These are phyloP conservation scores for Zizania palustris DNA, from an alignment of 202 grass and related monocot genomes.

Conservation along the genomic window DNA sequence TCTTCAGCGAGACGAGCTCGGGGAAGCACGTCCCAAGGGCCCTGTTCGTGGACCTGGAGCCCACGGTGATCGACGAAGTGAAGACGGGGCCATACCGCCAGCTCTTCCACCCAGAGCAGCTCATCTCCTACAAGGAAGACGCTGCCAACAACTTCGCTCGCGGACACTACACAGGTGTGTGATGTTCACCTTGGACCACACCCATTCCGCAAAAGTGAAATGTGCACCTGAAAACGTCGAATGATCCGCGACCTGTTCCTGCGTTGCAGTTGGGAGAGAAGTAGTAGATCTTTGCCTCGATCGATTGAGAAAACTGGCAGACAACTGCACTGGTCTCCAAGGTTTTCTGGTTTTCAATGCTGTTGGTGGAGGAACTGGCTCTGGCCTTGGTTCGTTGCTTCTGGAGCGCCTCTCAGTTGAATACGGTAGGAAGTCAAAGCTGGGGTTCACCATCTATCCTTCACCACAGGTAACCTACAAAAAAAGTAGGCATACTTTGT, in stretches of 20 bases:
- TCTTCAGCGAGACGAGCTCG: constrained; percentile 76
- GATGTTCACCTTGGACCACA: background rate
- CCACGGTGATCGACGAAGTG: constrained; percentile 76
- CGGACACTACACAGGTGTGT: constrained; percentile 82
- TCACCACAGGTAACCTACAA: constrained; percentile 61
- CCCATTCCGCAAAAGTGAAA: background rate
- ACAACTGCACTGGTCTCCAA: constrained; percentile 84
- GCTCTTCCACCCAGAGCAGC: constrained; percentile 81
- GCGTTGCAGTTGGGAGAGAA: constrained; percentile 69
- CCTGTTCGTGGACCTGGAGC: constrained; percentile 77
- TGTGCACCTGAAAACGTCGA: background rate
- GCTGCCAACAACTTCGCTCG: constrained; percentile 85
- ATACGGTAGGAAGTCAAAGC: constrained; percentile 88
- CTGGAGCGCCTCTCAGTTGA: constrained; percentile 77
- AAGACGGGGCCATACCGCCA: constrained; percentile 68
- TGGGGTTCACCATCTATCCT: constrained; percentile 88
- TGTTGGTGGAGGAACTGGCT: constrained; percentile 77
- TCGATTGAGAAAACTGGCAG: constrained; percentile 78
- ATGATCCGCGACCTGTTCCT: no score
- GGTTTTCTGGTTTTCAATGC: constrained; percentile 90
- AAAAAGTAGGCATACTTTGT: constrained; percentile 3
- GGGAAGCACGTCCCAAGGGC: constrained; percentile 84
- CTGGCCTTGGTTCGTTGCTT: constrained; percentile 82
- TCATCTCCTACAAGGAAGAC: constrained; percentile 86
- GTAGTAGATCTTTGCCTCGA: constrained; percentile 75